Evolutionary conservation across 1,284 basidiomycete species (phyloP).

Genomic region (Stygiomarasmius scandens): DNA sequence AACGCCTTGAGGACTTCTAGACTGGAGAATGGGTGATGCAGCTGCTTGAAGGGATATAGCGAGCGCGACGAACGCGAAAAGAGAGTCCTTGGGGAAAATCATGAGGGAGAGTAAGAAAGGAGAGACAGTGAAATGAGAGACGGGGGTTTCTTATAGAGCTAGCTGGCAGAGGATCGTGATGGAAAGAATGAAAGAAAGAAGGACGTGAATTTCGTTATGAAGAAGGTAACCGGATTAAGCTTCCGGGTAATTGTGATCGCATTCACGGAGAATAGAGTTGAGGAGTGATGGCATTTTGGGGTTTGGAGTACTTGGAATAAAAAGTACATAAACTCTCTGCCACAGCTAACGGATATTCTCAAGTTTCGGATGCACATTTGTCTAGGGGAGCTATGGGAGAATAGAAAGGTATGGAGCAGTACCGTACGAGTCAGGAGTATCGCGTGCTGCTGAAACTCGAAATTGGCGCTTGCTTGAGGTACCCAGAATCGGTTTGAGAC

Average conservation of each 20-base stretch:
- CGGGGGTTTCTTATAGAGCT: neutral
- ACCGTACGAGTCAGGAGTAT: too few relatives aligned
- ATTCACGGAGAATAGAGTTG: neutral
- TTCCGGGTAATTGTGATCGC: neutral
- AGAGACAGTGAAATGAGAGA: neutral
- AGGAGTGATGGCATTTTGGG: neutral
- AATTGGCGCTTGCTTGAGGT: too few relatives aligned
- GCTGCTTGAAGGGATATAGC: neutral
- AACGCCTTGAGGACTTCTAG: neutral
- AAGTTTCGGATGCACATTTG: too few relatives aligned
- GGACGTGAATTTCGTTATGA: slow-evolving; percentile 18
- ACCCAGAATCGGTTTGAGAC: too few relatives aligned
- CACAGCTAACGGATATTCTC: too few relatives aligned
- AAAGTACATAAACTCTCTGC: too few relatives aligned
- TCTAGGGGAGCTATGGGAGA: too few relatives aligned
- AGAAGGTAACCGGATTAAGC: neutral
- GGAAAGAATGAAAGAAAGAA: slow-evolving; percentile 26
- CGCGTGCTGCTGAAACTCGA: too few relatives aligned
- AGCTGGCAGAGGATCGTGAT: neutral
- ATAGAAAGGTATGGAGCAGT: too few relatives aligned
- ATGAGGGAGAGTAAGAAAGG: neutral
- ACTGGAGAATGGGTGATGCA: neutral
- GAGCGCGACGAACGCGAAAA: neutral
- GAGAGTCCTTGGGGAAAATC: slow-evolving; percentile 2
- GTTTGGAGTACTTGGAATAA: neutral